Conservation (phyloP, 1,284 basidiomycete genomes). For the Mycena sp. region DNA sequence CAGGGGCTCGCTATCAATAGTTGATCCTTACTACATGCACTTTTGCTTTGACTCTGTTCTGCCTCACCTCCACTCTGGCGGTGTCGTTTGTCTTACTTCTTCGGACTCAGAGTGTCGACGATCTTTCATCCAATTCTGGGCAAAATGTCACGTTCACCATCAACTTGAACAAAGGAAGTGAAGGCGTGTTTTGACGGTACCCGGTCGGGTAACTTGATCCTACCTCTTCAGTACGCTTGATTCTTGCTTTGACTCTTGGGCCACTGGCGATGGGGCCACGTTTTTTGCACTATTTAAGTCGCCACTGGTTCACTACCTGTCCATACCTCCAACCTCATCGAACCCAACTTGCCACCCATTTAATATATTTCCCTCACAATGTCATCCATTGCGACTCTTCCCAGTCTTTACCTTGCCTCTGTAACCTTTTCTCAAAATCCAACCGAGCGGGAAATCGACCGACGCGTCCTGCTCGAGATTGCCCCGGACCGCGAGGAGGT, state of each 20-base stretch:
- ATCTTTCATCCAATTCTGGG: no score
- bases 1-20: no score
- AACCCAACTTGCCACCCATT: neutral
- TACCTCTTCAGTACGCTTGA: neutral
- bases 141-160: no score
- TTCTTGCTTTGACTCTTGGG: constrained; percentile 7
- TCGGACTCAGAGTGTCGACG: no score
- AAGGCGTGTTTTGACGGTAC: no score
- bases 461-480: constrained; percentile 38
- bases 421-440: constrained; percentile 25
- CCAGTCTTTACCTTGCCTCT: constrained; percentile 6
- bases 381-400: constrained; percentile 20
- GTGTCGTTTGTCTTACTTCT: no score
- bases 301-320: neutral
- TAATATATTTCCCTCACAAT: constrained; percentile 6
- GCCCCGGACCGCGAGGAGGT: constrained; percentile 47
- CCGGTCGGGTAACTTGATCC: no score
- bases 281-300: constrained; percentile 12
- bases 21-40: no score
- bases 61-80: no score
- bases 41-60: no score
- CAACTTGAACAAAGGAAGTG: no score
- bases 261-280: no score
- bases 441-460: constrained; percentile 41
- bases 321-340: neutral